Evolutionary conservation across 176 grass and related monocot genomes (phyloP), one percentile per base, ranked within the genome.

Genomic region (Avena sativa): DNA sequence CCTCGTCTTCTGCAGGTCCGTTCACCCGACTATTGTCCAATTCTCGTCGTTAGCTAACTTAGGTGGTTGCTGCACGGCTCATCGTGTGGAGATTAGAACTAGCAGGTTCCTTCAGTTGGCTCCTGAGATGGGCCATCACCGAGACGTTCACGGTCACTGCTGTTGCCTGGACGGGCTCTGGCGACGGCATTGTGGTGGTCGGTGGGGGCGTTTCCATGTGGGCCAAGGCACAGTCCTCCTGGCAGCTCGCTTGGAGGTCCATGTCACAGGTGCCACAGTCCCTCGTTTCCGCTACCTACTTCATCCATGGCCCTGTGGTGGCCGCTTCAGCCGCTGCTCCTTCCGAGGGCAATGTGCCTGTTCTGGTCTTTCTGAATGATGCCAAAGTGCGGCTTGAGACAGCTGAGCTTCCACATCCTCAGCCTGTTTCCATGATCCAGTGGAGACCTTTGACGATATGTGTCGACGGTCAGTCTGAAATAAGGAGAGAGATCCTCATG

Each of bases 41-140:
- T 78, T 74, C 48, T 85, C 72, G 51, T 89, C 57, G 13, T 84
- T 68, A 56, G n/a, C 58, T 81, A 57, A 77, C 49, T 34, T 76
- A 63, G 62, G 82, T 56, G 84, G 74, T 87, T 74, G 64, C 40
- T 61, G 58, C 79, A 85, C 36, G 44, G 79, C 67, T 82, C 32
- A 88, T 16, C 6, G 13, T 55, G 76, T 30, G 68, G 85, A 72
- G 72, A 74, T 82, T 79, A 57, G 48, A 82, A 51, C 43, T 61
- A 49, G 81, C 82, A 98, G 96, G 93, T 63, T 91, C 90, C 38
- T 94, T 95, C 68, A 82, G 83, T 77, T 98, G 96, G 96, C 90
- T 79, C 9, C 90, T 91, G 69, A 94, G 81, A 86, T 88, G 86
- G 74, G 68, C 67, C 19, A 89, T 98, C 71, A 69, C 36, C 10